phyloP scores from a whole-genome alignment of 306 rosid species.

The Comarum palustre region DNA sequence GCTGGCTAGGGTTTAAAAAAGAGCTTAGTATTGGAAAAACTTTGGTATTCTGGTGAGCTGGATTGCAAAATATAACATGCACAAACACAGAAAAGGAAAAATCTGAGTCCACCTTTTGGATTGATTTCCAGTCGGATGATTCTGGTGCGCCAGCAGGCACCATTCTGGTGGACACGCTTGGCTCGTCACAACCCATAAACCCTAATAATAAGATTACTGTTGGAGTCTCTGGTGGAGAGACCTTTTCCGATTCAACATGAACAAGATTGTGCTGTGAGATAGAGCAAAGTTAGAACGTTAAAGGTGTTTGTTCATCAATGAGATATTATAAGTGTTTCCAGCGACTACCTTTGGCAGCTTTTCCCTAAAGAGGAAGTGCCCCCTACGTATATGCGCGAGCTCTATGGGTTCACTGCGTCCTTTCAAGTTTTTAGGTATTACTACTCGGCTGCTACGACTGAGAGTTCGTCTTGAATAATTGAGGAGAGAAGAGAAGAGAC shows the following conservation, averaged over 20 bases:
- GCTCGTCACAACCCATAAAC: constrained; percentile 22
- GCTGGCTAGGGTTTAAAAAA: background rate
- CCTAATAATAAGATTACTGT: background rate
- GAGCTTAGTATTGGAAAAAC: background rate
- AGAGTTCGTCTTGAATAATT: constrained; percentile 13
- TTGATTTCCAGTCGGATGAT: constrained; percentile 19
- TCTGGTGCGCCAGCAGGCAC: constrained; percentile 2
- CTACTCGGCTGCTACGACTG: background rate
- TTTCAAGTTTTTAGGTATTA: background rate
- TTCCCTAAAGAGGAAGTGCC: background rate
- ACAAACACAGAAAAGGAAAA: background rate
- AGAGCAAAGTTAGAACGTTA: background rate
- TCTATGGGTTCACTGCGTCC: background rate
- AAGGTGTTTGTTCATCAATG: background rate
- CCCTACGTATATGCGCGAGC: background rate
- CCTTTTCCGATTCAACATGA: background rate
- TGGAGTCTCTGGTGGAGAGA: background rate
- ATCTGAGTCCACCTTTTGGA: constrained; percentile 4
- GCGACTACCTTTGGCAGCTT: background rate
- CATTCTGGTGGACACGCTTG: constrained; percentile 23
- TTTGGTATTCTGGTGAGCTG: constrained; percentile 17
- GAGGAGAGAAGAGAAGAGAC: constrained; percentile 8
- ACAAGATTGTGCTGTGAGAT: background rate
- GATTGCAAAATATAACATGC: constrained; percentile 27
- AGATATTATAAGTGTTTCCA: background rate